These are phyloP conservation scores for Mercurialis annua DNA, from an alignment of 345 rosid species.

Conservation along the genomic window DNA sequence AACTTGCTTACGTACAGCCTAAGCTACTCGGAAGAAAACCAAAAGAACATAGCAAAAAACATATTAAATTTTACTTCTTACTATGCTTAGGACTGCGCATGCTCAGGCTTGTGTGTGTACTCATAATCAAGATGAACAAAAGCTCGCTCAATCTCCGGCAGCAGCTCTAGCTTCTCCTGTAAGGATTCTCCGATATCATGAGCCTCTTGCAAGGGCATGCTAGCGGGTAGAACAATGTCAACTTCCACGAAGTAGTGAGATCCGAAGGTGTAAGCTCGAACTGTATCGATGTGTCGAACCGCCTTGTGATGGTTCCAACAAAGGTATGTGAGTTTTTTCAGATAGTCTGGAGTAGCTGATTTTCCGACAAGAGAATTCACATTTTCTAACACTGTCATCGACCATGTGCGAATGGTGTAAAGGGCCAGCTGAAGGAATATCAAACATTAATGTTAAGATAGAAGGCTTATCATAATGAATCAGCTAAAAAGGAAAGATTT, in stretches of 20 bases:
- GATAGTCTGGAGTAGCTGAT: constrained; percentile 83
- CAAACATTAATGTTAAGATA: constrained; percentile 3
- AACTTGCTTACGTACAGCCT: not conserved
- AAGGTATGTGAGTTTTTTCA: constrained; percentile 88
- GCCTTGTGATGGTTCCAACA: constrained; percentile 97
- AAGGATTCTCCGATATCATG: constrained; percentile 89
- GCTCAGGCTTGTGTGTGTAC: constrained; percentile 92
- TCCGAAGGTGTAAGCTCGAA: constrained; percentile 97
- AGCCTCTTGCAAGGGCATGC: constrained; percentile 86
- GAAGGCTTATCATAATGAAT: not conserved
- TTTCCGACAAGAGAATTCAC: constrained; percentile 88
- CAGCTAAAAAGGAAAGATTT: too few species aligned
- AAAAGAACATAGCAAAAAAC: not conserved
- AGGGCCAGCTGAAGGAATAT: constrained; percentile 66
- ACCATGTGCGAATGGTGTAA: constrained; percentile 97
- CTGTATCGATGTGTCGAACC: constrained; percentile 85
- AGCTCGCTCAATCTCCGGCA: constrained; percentile 88
- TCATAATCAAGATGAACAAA: constrained; percentile 98
- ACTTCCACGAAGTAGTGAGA: constrained; percentile 98
- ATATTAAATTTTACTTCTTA: not conserved
- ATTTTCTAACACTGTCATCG: constrained; percentile 89
- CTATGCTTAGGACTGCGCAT: constrained; percentile 40
- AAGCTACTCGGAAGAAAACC: not conserved
- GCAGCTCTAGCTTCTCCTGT: constrained; percentile 88
- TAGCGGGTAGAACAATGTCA: constrained; percentile 85